phyloP scores from a whole-genome alignment of 2,329 filamentous ascomycete genomes.

The Beauveria asiatica region DNA sequence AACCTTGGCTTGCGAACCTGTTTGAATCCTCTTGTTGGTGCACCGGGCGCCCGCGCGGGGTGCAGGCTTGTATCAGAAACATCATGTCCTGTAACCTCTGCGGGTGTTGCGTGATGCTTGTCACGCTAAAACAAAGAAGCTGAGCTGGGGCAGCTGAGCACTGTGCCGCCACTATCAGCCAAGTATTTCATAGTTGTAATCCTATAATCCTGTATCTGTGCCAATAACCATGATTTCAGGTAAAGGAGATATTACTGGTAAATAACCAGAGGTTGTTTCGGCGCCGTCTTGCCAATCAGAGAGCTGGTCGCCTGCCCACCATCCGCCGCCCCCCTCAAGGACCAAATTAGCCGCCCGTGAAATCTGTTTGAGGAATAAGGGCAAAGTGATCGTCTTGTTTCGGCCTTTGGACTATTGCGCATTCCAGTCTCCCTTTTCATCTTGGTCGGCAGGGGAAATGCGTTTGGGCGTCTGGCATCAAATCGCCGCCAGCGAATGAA shows the following conservation, averaged over 20 bases:
- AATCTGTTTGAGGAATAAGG: neutral
- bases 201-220: too few relatives aligned
- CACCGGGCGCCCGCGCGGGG: neutral
- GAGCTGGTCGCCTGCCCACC: neutral
- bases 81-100: neutral
- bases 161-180: too few relatives aligned
- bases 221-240: too few relatives aligned
- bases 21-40: neutral
- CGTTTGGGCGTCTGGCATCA: neutral
- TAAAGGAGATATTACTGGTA: too few relatives aligned
- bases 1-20: neutral
- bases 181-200: too few relatives aligned
- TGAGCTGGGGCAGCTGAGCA: too few relatives aligned
- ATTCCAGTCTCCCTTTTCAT: neutral
- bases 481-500: slow-evolving; percentile 4
- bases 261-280: neutral
- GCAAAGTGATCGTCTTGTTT: neutral
- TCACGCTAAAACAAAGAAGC: neutral
- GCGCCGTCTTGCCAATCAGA: neutral
- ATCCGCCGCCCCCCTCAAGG: too few relatives aligned
- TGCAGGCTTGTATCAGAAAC: neutral
- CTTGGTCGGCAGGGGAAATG: neutral
- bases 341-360: neutral
- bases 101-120: neutral
- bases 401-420: neutral